Evolutionary conservation across 495 filamentous ascomycete genomes (phyloP), one percentile per base, ranked within the genome.

Genomic region (Penicillium pulvis): DNA sequence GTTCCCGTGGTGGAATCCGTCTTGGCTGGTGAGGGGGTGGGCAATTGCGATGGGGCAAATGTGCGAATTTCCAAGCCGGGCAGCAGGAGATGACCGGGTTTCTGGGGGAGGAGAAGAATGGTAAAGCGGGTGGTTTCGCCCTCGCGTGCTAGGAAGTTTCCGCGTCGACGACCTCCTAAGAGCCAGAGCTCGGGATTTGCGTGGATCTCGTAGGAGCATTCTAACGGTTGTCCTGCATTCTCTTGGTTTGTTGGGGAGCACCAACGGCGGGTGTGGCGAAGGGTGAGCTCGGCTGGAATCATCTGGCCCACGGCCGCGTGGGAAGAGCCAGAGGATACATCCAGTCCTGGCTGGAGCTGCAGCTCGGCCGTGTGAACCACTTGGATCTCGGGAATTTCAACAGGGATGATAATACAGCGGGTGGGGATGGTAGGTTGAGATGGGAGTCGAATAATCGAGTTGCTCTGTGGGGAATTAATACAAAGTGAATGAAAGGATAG

Each of bases 291-390:
- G 1, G 89, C 88, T 0, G 85, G 73, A 36, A 97, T 78, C 30
- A 87, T 79, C 65, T 92, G 84, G 51, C 90, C 91, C 16, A 86
- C 79, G 12, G 79, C 79, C 14, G 83, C 82, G 26, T 86, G 60
- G 51, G 57, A 50, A 54, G 71, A 62, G 65, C 49, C 69, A 11
- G 57, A 51, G n/a, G 42, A 46, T 50, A 51, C 49, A 49, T 48
- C 53, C 63, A 44, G 70, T 65, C 4, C 68, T 69, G 62, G 55
- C 59, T 72, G 46, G 12, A 92, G 75, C 26, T 79, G 80, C 44
- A 97, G 83, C 53, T 92, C 86, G 17, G 88, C 90, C 1, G 89
- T 95, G 72, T 93, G 89, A 2, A 98, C 86, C 26, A 97, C 84
- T 54, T 89, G 85, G 24, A 97, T 80, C 7, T 88, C 82, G 0